Evolutionary conservation across 2,329 filamentous ascomycete species (phyloP).

Genomic region (Talaromyces sp.): DNA sequence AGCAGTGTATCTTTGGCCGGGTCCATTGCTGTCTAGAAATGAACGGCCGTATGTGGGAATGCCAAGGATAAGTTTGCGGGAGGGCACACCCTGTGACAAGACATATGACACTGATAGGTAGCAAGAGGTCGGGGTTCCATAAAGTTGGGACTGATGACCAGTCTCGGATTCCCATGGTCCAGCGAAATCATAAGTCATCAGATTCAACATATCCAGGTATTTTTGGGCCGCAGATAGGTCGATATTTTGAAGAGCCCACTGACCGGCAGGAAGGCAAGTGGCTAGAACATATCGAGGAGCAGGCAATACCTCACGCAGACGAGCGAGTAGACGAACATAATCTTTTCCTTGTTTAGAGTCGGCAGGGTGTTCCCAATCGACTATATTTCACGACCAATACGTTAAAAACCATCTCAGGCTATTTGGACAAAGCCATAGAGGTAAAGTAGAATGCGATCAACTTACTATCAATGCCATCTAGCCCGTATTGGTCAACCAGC

Average conservation of each 20-base stretch:
- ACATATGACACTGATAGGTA: constrained; percentile 68
- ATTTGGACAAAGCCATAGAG: background rate
- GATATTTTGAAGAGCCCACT: constrained; percentile 69
- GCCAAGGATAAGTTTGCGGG: constrained; percentile 73
- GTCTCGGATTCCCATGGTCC: constrained; percentile 69
- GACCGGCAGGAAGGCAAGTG: constrained; percentile 70
- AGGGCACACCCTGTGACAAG: constrained; percentile 65
- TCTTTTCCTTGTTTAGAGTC: constrained; percentile 67
- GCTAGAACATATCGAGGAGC: constrained; percentile 70
- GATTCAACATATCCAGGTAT: constrained; percentile 74
- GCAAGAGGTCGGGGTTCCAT: constrained; percentile 62
- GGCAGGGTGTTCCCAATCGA: constrained; percentile 79
- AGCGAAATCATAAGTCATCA: constrained; percentile 80
- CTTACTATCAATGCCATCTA: constrained; percentile 78
- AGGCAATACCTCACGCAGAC: constrained; percentile 68
- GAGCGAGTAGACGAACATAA: constrained; percentile 69
- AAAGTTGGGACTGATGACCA: constrained; percentile 78
- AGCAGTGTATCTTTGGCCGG: constrained; percentile 62
- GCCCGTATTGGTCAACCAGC: constrained; percentile 69
- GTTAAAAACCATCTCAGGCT: background rate
- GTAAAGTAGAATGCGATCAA: background rate
- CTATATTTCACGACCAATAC: constrained; percentile 45
- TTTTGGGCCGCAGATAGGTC: constrained; percentile 64
- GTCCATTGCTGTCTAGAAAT: constrained; percentile 67
- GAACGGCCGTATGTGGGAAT: constrained; percentile 76